Evolutionary conservation across 164 flowering plant species (phyloP).

Genomic region (grape (Vitis vinifera)): ASM3070453v1 NC_081817.1:3074501-3075000

Average conservation of each 20-base stretch:
- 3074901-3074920: background rate
- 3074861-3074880: slow-evolving; percentile 16
- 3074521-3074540: background rate
- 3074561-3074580: slow-evolving; percentile 17
- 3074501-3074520: too few relatives aligned
- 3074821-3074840: too few relatives aligned
- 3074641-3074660: slow-evolving; percentile 17
- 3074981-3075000: slow-evolving; percentile 9
- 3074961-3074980: slow-evolving; percentile 12
- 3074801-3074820: too few relatives aligned
- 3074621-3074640: slow-evolving; percentile 16
- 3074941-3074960: slow-evolving; percentile 24
- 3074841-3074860: too few relatives aligned
- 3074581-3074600: background rate
- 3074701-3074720: background rate
- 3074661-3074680: slow-evolving; percentile 14
- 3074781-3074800: background rate
- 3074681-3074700: slow-evolving; percentile 18
- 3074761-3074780: background rate
- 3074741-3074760: background rate
- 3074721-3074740: background rate
- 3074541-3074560: slow-evolving; percentile 23
- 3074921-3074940: slow-evolving; percentile 6
- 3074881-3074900: slow-evolving; percentile 12
- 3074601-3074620: slow-evolving; percentile 3